Conservation (phyloP, 805 yeast genomes). For the Sugiyamaella boreocaroliniensis region DNA sequence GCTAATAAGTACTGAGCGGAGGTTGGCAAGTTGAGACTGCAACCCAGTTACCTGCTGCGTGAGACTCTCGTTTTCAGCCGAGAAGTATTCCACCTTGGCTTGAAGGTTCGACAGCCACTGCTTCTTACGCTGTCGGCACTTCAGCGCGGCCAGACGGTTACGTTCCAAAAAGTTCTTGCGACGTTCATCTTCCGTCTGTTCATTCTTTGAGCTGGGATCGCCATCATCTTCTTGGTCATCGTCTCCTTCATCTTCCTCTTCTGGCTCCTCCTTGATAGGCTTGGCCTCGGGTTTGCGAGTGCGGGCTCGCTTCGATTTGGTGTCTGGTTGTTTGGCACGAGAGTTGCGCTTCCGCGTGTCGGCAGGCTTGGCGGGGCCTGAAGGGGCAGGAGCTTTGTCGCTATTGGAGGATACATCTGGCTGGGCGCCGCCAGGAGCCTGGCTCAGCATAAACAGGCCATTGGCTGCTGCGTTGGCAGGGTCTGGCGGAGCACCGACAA, state of each 20-base stretch:
- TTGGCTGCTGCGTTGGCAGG: constrained; percentile 25
- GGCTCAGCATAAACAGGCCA: constrained; percentile 29
- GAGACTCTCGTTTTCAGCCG: constrained; percentile 62
- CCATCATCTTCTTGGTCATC: not conserved
- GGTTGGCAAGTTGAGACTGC: constrained; percentile 48
- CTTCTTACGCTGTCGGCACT: constrained; percentile 92
- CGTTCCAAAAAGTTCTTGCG: constrained; percentile 75
- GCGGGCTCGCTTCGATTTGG: not conserved
- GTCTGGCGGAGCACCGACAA: not conserved
- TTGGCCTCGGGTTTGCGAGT: not conserved
- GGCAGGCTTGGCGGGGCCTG: not conserved
- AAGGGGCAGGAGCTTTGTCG: not conserved
- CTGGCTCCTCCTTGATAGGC: constrained; percentile 6
- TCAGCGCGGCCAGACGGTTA: constrained; percentile 90
- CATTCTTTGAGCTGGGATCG: constrained; percentile 3
- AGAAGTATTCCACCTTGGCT: constrained; percentile 62
- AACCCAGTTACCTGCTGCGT: constrained; percentile 51
- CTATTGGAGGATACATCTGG: not conserved
- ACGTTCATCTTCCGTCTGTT: constrained; percentile 64
- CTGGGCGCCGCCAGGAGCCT: constrained; percentile 2
- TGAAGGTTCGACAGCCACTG: constrained; percentile 80
- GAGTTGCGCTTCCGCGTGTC: not conserved
- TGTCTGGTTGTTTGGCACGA: not conserved
- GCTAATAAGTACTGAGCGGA: constrained; percentile 23
- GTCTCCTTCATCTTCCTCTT: constrained; percentile 2